phyloP scores from a whole-genome alignment of 768 basidiomycete genomes.

The Rhodotorula toruloides region DNA sequence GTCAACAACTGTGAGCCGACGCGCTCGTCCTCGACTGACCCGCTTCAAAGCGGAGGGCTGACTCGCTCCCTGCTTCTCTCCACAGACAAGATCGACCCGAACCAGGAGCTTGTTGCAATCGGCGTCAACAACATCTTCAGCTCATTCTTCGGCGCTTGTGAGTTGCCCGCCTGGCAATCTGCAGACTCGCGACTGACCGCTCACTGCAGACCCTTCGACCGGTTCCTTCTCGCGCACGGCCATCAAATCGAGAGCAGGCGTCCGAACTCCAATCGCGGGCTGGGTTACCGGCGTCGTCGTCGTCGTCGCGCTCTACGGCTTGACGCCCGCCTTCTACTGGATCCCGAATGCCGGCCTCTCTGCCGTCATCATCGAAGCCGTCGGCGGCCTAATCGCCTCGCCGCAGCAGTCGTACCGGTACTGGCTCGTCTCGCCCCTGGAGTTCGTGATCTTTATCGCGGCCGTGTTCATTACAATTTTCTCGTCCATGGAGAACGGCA shows the following conservation, averaged over 20 bases:
- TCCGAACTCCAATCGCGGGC: constrained; percentile 87
- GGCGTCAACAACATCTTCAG: constrained; percentile 49
- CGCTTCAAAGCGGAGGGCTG: too few relatives aligned
- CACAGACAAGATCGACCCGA: constrained; percentile 68
- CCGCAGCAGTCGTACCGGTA: constrained; percentile 76
- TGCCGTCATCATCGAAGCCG: constrained; percentile 67
- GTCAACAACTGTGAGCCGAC: constrained; percentile 75
- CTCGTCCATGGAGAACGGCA: constrained; percentile 74
- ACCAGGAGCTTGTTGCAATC: constrained; percentile 64
- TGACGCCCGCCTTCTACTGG: constrained; percentile 35
- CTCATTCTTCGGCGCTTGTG: constrained; percentile 83
- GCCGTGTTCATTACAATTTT: constrained; percentile 66
- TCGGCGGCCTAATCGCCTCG: constrained; percentile 63
- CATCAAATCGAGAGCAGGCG: constrained; percentile 88
- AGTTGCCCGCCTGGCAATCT: too few relatives aligned
- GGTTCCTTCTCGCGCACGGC: constrained; percentile 97
- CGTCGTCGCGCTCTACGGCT: constrained; percentile 5
- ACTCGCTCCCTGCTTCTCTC: too few relatives aligned
- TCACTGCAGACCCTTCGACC: constrained; percentile 92
- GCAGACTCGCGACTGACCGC: too few relatives aligned
- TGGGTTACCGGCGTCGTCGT: constrained; percentile 56
- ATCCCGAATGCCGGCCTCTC: constrained; percentile 59
- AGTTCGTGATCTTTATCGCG: constrained; percentile 48
- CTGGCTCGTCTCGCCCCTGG: constrained; percentile 89
- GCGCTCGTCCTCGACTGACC: too few relatives aligned